phyloP scores from a whole-genome alignment of 73 alveolate genomes.

The Symbiodinium pilosum region DNA sequence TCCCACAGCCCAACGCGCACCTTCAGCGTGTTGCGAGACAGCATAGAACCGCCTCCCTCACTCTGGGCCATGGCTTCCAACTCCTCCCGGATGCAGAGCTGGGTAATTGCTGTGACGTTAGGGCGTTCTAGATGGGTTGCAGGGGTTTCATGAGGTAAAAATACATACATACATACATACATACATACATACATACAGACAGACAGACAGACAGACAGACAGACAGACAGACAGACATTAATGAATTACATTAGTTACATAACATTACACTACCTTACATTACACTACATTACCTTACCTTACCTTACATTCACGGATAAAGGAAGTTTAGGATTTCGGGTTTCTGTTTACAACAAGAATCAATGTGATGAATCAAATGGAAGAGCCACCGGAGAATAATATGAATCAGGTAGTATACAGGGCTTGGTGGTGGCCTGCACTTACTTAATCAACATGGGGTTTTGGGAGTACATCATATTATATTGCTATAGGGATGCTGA shows the following conservation, averaged over 20 bases:
- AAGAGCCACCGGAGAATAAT: neutral
- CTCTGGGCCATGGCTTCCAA: constrained; percentile 79
- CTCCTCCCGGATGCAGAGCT: constrained; percentile 26
- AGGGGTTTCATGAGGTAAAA: no score
- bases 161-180: neutral
- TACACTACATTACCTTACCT: no score
- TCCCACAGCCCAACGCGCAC: neutral
- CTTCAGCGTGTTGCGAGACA: constrained; percentile 71
- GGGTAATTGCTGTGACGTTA: no score
- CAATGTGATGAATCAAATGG: neutral
- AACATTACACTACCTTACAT: no score
- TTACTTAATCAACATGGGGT: no score
- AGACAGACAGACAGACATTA: no score
- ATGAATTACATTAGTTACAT: no score
- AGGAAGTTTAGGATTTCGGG: neutral
- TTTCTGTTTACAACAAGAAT: neutral
- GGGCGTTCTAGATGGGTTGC: neutral
- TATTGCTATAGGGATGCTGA: no score
- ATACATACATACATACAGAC: no score
- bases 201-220: no score
- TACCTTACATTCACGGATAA: neutral
- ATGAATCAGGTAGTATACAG: neutral
- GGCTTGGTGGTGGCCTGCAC: no score
- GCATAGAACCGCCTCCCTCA: neutral
- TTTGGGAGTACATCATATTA: no score